Evolutionary conservation across 179 eudicot species (phyloP), one percentile per base, ranked within the genome.

Genomic region (Nepenthes alata): DNA sequence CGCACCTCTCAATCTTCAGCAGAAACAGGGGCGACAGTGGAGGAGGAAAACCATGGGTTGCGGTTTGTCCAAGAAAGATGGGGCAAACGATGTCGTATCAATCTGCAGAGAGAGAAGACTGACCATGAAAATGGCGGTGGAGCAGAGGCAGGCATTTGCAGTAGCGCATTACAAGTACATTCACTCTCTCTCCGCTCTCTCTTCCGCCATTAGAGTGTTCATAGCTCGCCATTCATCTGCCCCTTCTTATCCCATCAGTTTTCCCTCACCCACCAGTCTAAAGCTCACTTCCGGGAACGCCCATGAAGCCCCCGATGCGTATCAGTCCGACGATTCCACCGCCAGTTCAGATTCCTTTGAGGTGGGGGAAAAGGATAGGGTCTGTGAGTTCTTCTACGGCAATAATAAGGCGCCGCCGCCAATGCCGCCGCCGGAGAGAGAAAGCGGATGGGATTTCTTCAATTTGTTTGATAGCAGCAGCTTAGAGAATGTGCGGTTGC

Each of bases 371-470:
- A 57, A 49, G 12, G 52, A 51, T 52, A 62, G 16, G 52, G 60
- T 80, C 6, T 82, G 80, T 66, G 82, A 77, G 49, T 72, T 68
- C 54, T 82, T 82, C 53, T 77, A 76, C 57, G 83, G 64, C n/a
- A 79, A 76, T 5, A 59, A 14, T 12, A 9, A 39, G 25, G 5
- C 3, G 52, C 61, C 61, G 53, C 54, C 53, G 50, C 53, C 61
- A 41, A 41, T 41, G 57, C 64, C 58, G 50, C 39, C 55, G 6
- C 36, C 59, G 2, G 6, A n/a, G 59, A 41, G 44, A 53, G 79
- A 65, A 64, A 39, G 57, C 54, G 77, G 80, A 62, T 82, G 87
- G 87, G 87, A 83, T 73, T 83, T 73, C 74, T 80, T 83, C 59
- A 65, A 58, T 59, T 53, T 76, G 51, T 67, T 77, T 49, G 81